Conservation (phyloP, 2,329 filamentous ascomycete genomes). For the Lachnellula cervina region DNA sequence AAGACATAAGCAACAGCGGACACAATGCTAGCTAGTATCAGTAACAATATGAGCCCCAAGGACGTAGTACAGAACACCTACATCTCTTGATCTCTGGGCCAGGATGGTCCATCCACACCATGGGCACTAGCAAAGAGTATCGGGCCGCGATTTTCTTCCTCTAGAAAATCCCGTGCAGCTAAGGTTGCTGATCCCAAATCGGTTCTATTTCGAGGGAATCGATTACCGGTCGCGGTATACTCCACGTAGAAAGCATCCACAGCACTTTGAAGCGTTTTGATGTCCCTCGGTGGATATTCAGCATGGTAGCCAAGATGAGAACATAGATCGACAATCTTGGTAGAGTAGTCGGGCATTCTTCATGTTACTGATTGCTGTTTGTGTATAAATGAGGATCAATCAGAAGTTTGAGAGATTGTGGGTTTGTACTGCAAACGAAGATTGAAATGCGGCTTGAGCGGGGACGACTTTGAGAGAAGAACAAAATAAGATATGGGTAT, state of each 20-base stretch:
- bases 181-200: neutral
- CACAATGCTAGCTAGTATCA: neutral
- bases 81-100: neutral
- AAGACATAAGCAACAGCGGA: neutral
- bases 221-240: neutral
- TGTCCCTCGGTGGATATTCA: neutral
- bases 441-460: neutral
- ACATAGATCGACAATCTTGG: neutral
- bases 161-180: conserved; percentile 1
- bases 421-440: neutral
- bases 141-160: neutral
- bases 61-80: neutral
- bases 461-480: neutral
- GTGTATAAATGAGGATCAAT: neutral
- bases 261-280: neutral
- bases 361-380: neutral
- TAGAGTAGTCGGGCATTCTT: neutral
- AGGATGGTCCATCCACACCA: neutral
- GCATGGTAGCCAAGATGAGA: neutral
- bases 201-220: neutral
- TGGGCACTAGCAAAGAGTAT: neutral
- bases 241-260: neutral
- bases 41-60: neutral
- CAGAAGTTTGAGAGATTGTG: neutral
- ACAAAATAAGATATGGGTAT: neutral